Percentiles rank a stretch among this genome's conserved stretches.
Evolutionary conservation across 164 flowering plant genomes (phyloP).

Genomic region (Taxillus chinensis): DNA sequence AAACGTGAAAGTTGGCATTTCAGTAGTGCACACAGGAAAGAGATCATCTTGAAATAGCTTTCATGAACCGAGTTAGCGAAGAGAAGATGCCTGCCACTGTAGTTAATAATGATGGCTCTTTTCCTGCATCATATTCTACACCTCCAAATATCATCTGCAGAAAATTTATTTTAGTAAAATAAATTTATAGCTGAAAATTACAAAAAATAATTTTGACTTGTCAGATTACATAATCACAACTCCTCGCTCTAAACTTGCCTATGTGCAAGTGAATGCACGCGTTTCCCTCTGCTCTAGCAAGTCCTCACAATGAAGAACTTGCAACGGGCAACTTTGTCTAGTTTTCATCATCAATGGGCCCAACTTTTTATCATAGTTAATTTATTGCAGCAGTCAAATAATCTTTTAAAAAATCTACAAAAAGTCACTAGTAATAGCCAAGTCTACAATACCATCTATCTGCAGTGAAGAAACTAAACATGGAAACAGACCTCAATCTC

Average conservation of each 20-base stretch:
- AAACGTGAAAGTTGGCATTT: neutral
- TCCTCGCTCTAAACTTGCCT: neutral
- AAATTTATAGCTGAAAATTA: neutral
- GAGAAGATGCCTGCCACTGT: constrained; percentile 65
- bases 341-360: neutral
- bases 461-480: neutral
- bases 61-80: constrained; percentile 70
- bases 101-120: constrained; percentile 54
- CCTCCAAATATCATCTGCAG: constrained; percentile 65
- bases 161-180: neutral
- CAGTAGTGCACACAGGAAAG: neutral
- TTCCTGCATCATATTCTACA: constrained; percentile 45
- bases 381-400: no score
- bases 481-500: constrained; percentile 65
- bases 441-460: neutral
- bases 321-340: no score
- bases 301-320: no score
- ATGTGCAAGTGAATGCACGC: neutral
- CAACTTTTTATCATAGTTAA: no score
- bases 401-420: no score
- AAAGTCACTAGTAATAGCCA: neutral
- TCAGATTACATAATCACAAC: no score
- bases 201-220: neutral
- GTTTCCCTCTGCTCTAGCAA: neutral
- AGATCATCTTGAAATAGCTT: constrained; percentile 45